These are phyloP conservation scores for Backusella parvicylindrica DNA, from an alignment of 192 early-diverging fungal species.

Conservation along the genomic window DNA sequence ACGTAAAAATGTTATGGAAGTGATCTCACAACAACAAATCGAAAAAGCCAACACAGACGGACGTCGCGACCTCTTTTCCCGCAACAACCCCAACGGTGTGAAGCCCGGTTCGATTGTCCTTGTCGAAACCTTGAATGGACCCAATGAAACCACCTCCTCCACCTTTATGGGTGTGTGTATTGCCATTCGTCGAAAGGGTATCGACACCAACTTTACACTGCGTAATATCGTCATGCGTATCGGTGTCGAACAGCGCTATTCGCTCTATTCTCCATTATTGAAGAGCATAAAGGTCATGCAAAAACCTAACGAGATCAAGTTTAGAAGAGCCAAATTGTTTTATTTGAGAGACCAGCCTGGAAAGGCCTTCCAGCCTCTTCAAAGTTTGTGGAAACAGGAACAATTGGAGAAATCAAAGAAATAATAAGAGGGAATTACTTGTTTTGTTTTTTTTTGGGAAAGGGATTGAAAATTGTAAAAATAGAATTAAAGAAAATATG, in stretches of 20 bases:
- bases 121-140: conserved; percentile 65
- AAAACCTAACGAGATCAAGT: conserved; percentile 42
- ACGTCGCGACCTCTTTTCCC: conserved; percentile 59
- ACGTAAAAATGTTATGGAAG: conserved; percentile 61
- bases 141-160: conserved; percentile 41
- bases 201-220: conserved; percentile 74
- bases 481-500: not conserved
- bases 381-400: conserved; percentile 33
- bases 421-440: not conserved
- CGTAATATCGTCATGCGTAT: conserved; percentile 73
- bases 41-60: conserved; percentile 53
- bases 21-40: conserved; percentile 59
- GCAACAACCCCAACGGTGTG: conserved; percentile 51
- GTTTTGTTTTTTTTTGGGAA: not conserved
- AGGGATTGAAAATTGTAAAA: not conserved
- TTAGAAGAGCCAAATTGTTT: conserved; percentile 72
- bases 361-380: conserved; percentile 56
- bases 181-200: conserved; percentile 66
- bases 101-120: conserved; percentile 62
- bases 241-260: conserved; percentile 74
- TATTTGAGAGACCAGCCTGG: conserved; percentile 77
- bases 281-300: conserved; percentile 67
- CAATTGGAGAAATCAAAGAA: conserved; percentile 27
- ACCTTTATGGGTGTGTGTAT: conserved; percentile 75
- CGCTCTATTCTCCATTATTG: conserved; percentile 74